These are phyloP conservation scores for Myriosclerotinia scirpicola DNA, from an alignment of 2,329 filamentous ascomycete species.

Conservation along the genomic window DNA sequence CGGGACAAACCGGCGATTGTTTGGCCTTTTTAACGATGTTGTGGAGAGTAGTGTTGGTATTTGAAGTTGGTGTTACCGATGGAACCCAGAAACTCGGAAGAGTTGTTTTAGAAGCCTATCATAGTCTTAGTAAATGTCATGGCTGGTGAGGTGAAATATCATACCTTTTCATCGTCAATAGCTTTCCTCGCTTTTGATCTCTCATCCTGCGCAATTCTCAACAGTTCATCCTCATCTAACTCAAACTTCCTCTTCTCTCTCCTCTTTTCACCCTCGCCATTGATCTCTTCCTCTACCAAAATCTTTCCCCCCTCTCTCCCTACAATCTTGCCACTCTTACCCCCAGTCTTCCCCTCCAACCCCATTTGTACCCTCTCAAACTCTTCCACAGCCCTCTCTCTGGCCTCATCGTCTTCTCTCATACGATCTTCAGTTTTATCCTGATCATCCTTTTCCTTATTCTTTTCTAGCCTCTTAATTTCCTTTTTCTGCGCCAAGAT, in stretches of 20 bases:
- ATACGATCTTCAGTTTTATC: conserved; percentile 62
- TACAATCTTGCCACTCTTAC: conserved; percentile 42
- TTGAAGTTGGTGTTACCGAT: conserved; percentile 70
- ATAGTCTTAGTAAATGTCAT: conserved; percentile 16
- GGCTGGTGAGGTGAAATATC: conserved; percentile 8
- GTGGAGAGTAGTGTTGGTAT: conserved; percentile 57
- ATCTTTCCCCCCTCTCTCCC: conserved; percentile 47
- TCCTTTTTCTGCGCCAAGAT: conserved; percentile 91
- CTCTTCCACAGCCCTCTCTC: conserved; percentile 68
- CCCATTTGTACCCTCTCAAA: conserved; percentile 87
- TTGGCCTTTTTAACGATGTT: conserved; percentile 63
- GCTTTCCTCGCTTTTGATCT: conserved; percentile 66
- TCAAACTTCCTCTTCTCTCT: conserved; percentile 74
- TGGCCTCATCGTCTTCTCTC: conserved; percentile 67
- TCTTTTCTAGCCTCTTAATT: conserved; percentile 75
- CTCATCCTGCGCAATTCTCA: conserved; percentile 68
- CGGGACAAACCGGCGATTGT: conserved; percentile 71
- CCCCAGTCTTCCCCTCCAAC: conserved; percentile 44
- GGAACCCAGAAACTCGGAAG: conserved; percentile 94
- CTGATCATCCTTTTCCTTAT: conserved; percentile 58
- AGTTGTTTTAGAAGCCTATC: conserved; percentile 57
- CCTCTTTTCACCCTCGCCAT: conserved; percentile 38
- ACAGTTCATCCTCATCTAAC: conserved; percentile 74
- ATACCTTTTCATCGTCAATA: conserved; percentile 70
- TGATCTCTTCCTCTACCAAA: conserved; percentile 43